Evolutionary conservation across 1,284 basidiomycete species (phyloP).

Genomic region (Leccinum griseonigrum): DNA sequence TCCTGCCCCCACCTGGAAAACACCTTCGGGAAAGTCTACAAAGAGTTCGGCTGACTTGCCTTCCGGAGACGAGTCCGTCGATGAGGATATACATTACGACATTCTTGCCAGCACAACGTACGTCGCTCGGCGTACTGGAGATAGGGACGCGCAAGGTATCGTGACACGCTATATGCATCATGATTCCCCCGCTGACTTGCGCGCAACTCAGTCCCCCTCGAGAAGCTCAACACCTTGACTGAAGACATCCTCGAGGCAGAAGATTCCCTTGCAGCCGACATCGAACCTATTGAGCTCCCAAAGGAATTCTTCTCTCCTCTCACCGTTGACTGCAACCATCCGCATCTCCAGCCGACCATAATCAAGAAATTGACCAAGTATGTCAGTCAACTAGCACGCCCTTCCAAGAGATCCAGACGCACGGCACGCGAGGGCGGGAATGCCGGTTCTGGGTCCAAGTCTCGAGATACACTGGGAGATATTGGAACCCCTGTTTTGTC

Average conservation of each 20-base stretch:
- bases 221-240: conserved; percentile 69
- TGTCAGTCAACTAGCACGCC: conserved; percentile 61
- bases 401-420: conserved; percentile 56
- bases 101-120: conserved; percentile 38
- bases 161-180: background rate
- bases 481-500: conserved; percentile 60
- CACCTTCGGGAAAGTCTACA: conserved; percentile 33
- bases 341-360: conserved; percentile 56
- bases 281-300: conserved; percentile 53
- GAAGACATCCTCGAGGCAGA: conserved; percentile 91
- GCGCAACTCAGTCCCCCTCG: conserved; percentile 53
- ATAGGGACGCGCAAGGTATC: conserved; percentile 72
- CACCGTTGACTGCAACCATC: conserved; percentile 54
- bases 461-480: conserved; percentile 58
- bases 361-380: conserved; percentile 70
- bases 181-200: conserved; percentile 4
- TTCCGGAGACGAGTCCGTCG: conserved; percentile 50
- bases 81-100: conserved; percentile 37
- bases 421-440: conserved; percentile 37
- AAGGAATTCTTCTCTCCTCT: conserved; percentile 65
- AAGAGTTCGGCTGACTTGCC: conserved; percentile 25
- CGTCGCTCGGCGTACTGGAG: conserved; percentile 61
- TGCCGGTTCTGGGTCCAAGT: conserved; percentile 42
- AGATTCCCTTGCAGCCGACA: conserved; percentile 71
- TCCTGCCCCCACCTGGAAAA: conserved; percentile 47